phyloP scores from a whole-genome alignment of 2,329 filamentous ascomycete genomes.

The Dothideomycetes sp. region DNA sequence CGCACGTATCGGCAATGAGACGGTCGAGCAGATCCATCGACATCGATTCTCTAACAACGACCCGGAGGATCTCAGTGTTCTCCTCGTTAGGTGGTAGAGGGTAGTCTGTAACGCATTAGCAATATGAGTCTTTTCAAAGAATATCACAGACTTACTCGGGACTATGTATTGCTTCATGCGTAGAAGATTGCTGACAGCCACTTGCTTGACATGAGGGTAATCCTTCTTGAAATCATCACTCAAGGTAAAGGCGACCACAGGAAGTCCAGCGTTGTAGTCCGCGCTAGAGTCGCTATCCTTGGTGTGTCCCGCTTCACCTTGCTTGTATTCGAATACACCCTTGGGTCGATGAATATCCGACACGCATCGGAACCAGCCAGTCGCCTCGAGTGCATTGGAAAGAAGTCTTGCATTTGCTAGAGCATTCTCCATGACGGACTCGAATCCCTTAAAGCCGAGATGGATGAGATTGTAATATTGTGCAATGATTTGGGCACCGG shows the following conservation, averaged over 20 bases:
- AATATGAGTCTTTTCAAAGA: neutral
- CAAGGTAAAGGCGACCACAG: slow-evolving; percentile 57
- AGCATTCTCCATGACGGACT: slow-evolving; percentile 54
- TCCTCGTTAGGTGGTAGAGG: slow-evolving; percentile 52
- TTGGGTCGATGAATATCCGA: slow-evolving; percentile 49
- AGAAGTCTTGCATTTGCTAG: slow-evolving; percentile 54
- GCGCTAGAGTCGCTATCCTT: slow-evolving; percentile 41
- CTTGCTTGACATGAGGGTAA: slow-evolving; percentile 54
- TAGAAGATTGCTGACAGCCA: slow-evolving; percentile 49
- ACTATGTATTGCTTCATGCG: slow-evolving; percentile 61
- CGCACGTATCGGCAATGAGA: slow-evolving; percentile 49
- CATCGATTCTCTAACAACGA: slow-evolving; percentile 57
- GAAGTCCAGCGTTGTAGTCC: slow-evolving; percentile 53
- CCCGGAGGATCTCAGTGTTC: slow-evolving; percentile 53
- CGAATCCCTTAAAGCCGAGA: slow-evolving; percentile 56
- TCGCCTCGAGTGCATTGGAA: slow-evolving; percentile 52
- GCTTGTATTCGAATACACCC: slow-evolving; percentile 30
- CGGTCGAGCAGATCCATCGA: slow-evolving; percentile 56
- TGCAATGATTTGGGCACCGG: slow-evolving; percentile 57
- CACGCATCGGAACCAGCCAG: slow-evolving; percentile 54
- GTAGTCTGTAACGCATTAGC: slow-evolving; percentile 37
- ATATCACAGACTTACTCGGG: slow-evolving; percentile 36
- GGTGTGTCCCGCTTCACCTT: slow-evolving; percentile 31
- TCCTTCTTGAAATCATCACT: slow-evolving; percentile 49
- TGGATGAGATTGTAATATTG: slow-evolving; percentile 67